Conservation (phyloP, 169 alveolate species). For the Plasmodium reichenowi region DNA sequence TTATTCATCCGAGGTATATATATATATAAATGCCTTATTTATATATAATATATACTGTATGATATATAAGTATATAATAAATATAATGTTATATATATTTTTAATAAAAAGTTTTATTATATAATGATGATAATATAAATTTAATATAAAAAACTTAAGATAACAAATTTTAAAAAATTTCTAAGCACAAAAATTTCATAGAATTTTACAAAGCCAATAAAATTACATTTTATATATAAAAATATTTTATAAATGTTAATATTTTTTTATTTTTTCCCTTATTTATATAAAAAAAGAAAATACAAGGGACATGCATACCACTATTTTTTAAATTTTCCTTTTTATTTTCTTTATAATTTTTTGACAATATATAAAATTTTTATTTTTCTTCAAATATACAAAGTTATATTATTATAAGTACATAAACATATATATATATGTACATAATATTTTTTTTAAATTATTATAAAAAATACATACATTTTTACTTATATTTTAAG, state of each 20-base stretch:
- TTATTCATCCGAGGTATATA: conserved; percentile 8
- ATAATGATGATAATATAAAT: neutral
- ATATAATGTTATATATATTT: too few relatives aligned
- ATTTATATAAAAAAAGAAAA: neutral
- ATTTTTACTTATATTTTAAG: too few relatives aligned
- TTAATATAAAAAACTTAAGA: neutral
- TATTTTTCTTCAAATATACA: too few relatives aligned
- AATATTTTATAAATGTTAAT: neutral
- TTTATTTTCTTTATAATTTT: neutral
- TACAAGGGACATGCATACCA: conserved; percentile 20
- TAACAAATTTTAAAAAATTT: conserved; percentile 4
- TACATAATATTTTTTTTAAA: too few relatives aligned
- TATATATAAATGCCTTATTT: neutral
- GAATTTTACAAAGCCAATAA: conserved; percentile 41
- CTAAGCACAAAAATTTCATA: conserved; percentile 2
- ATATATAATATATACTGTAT: neutral
- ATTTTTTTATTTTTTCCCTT: conserved; percentile 13
- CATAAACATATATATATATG: too few relatives aligned
- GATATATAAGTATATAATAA: too few relatives aligned
- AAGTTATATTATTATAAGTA: too few relatives aligned
- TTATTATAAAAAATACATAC: too few relatives aligned
- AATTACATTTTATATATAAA: neutral
- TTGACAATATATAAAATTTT: neutral
- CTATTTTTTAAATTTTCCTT: conserved; percentile 1
- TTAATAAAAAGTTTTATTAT: too few relatives aligned